Evolutionary conservation across 805 yeast genomes (phyloP).

Genomic region (Saturnispora dispora): DNA sequence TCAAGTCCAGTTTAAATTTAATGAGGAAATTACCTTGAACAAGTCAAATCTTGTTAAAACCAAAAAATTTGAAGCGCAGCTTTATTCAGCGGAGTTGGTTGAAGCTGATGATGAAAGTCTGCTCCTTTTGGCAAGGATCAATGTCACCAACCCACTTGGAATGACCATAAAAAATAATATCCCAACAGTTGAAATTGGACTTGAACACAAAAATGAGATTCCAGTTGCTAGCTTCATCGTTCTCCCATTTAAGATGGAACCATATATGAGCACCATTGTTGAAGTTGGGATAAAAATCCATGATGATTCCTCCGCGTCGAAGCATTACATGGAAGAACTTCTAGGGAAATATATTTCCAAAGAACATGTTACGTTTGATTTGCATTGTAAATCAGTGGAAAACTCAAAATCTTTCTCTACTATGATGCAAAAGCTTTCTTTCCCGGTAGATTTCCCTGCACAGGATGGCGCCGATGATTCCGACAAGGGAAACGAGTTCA

Average conservation of each 20-base stretch:
- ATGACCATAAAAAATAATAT: constrained; percentile 24
- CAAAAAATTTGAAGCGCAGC: constrained; percentile 1
- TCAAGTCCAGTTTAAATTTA: not conserved
- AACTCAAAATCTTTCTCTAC: constrained; percentile 21
- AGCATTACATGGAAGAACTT: constrained; percentile 24
- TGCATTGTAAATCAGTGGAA: constrained; percentile 23
- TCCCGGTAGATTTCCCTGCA: constrained; percentile 20
- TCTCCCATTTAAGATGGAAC: constrained; percentile 16
- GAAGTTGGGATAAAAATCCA: not conserved
- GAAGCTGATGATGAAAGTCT: constrained; percentile 22
- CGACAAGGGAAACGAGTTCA: constrained; percentile 23
- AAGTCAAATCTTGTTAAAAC: not conserved
- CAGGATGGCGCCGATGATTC: constrained; percentile 17
- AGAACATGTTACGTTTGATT: constrained; percentile 15
- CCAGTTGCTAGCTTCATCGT: constrained; percentile 27
- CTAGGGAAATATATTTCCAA: constrained; percentile 35
- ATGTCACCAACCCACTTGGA: constrained; percentile 28
- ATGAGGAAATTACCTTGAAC: not conserved
- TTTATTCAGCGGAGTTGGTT: constrained; percentile 17
- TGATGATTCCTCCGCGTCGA: constrained; percentile 2
- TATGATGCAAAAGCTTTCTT: constrained; percentile 18
- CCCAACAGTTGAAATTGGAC: constrained; percentile 13
- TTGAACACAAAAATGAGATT: constrained; percentile 26
- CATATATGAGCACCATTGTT: not conserved
- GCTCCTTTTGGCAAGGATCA: constrained; percentile 25